Conservation (phyloP, 352 stramenopile genomes). For the Blastocystis sp. region DNA sequence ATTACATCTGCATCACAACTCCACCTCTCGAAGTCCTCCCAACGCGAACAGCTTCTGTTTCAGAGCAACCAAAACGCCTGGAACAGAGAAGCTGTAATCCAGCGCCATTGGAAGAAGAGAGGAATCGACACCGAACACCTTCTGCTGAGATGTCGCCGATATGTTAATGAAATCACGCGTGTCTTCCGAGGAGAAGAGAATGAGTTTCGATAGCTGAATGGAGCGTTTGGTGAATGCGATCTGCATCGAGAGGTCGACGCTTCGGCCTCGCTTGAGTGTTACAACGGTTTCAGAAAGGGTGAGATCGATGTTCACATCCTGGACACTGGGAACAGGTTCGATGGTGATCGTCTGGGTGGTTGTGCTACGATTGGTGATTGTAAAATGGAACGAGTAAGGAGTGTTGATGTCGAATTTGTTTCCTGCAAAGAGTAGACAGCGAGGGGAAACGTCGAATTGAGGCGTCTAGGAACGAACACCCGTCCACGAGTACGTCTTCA, state of each 20-base stretch:
- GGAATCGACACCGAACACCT: slow-evolving; percentile 37
- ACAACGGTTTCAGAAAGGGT: not conserved
- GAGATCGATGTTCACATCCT: not conserved
- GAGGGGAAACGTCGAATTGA: not conserved
- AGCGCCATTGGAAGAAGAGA: not conserved
- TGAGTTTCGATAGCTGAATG: slow-evolving; percentile 34
- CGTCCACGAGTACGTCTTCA: not conserved
- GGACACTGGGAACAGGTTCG: not conserved
- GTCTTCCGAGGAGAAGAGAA: not conserved
- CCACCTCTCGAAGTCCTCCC: not conserved
- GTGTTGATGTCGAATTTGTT: not conserved
- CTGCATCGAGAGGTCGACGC: not conserved
- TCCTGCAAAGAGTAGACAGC: slow-evolving; percentile 22
- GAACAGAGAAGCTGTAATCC: not conserved
- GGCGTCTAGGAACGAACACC: not conserved
- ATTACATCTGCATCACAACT: not conserved
- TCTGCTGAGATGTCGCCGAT: not conserved
- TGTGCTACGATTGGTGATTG: not conserved
- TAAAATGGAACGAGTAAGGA: not conserved
- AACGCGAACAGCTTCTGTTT: not conserved
- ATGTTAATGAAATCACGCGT: slow-evolving; percentile 27
- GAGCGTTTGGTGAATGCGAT: slow-evolving; percentile 44
- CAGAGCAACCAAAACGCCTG: not conserved
- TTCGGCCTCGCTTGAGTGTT: not conserved
- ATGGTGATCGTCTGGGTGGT: not conserved